phyloP scores from a whole-genome alignment of 2,329 filamentous ascomycete species.

The Dothistroma septosporum region DNA sequence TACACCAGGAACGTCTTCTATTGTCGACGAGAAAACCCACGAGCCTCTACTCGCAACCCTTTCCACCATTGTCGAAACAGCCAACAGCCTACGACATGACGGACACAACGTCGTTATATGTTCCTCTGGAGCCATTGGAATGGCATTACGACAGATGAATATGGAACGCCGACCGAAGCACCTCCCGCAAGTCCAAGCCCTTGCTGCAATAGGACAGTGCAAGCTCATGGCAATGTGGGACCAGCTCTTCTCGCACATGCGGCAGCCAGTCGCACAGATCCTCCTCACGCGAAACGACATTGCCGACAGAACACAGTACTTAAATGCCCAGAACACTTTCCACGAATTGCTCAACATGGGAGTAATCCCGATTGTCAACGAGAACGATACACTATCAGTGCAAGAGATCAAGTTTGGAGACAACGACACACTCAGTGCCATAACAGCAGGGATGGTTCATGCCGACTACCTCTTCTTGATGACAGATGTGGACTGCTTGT shows the following conservation, averaged over 20 bases:
- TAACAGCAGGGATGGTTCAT: slow-evolving; percentile 95
- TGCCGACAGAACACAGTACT: slow-evolving; percentile 88
- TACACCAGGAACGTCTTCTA: slow-evolving; percentile 84
- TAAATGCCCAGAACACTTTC: slow-evolving; percentile 95
- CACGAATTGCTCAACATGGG: slow-evolving; percentile 86
- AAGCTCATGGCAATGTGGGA: slow-evolving; percentile 95
- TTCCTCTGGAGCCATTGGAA: slow-evolving; percentile 93
- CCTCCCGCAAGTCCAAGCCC: slow-evolving; percentile 82
- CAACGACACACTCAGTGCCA: slow-evolving; percentile 94
- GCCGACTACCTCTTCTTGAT: slow-evolving; percentile 96
- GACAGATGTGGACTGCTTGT: slow-evolving; percentile 97
- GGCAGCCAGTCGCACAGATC: slow-evolving; percentile 91
- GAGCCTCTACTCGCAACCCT: slow-evolving; percentile 88
- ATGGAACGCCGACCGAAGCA: slow-evolving; percentile 83
- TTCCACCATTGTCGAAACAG: slow-evolving; percentile 90
- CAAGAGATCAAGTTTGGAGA: slow-evolving; percentile 99
- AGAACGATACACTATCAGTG: slow-evolving; percentile 95
- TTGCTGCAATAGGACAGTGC: slow-evolving; percentile 94
- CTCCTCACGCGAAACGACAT: slow-evolving; percentile 94
- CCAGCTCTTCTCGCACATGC: slow-evolving; percentile 78
- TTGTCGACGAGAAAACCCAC: slow-evolving; percentile 92
- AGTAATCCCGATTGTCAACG: slow-evolving; percentile 96
- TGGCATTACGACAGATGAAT: slow-evolving; percentile 86
- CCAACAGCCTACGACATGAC: slow-evolving; percentile 78
- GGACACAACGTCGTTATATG: slow-evolving; percentile 94